phyloP scores from a whole-genome alignment of 169 alveolate genomes.

The Plasmodium malariae region DNA sequence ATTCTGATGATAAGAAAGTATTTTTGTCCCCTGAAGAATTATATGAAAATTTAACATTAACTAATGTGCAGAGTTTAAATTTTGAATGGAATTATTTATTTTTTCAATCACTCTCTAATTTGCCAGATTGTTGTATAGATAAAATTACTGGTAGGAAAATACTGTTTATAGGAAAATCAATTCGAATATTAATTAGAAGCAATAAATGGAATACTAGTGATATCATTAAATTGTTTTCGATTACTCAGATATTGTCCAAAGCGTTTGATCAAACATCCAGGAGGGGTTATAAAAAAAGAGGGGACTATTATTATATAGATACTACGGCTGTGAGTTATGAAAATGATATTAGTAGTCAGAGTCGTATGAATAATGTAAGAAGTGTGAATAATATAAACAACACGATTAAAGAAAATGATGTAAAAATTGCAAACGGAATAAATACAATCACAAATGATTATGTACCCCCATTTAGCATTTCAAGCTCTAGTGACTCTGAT shows the following conservation, averaged over 20 bases:
- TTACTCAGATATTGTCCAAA: conserved; percentile 69
- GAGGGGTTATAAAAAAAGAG: neutral
- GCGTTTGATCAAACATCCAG: conserved; percentile 51
- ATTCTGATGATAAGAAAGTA: conserved; percentile 68
- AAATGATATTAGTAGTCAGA: neutral
- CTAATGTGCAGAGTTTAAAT: conserved; percentile 77
- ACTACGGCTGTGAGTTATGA: neutral
- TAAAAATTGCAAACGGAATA: neutral
- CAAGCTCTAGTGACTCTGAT: neutral
- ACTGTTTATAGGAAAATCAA: conserved; percentile 83
- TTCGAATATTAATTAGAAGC: conserved; percentile 79
- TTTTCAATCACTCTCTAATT: conserved; percentile 74
- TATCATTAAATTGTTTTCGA: conserved; percentile 62
- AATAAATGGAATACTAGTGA: conserved; percentile 74
- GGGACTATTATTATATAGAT: neutral
- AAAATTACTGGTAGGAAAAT: conserved; percentile 70
- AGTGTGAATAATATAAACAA: neutral
- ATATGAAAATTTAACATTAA: conserved; percentile 72
- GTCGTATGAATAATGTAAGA: neutral
- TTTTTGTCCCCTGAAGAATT: conserved; percentile 76
- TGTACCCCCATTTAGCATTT: neutral
- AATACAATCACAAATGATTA: neutral
- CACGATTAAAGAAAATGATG: neutral
- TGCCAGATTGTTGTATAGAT: conserved; percentile 76
- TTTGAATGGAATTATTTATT: conserved; percentile 84